phyloP scores from a whole-genome alignment of 257 asterid species.

The Penstemon barbatus region DNA sequence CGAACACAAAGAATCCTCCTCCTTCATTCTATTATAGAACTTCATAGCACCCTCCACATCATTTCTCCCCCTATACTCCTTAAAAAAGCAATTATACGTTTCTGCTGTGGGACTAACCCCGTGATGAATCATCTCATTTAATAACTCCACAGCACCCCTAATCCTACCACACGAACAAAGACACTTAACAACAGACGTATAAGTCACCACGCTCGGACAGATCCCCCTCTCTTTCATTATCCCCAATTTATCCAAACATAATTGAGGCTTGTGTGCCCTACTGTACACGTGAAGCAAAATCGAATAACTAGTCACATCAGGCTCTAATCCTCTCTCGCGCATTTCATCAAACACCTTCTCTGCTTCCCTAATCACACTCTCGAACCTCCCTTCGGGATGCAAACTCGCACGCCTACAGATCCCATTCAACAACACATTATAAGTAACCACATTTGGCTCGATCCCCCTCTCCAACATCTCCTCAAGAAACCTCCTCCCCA shows the following conservation, averaged over 20 bases:
- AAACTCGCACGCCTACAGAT: conserved; percentile 79
- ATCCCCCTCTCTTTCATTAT: conserved; percentile 72
- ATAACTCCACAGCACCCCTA: conserved; percentile 64
- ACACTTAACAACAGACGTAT: conserved; percentile 78
- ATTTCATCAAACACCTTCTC: conserved; percentile 68
- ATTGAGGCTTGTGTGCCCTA: conserved; percentile 80
- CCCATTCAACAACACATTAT: conserved; percentile 79
- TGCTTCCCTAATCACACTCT: conserved; percentile 67
- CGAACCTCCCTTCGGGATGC: conserved; percentile 76
- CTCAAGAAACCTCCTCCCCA: conserved; percentile 60
- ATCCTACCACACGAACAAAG: conserved; percentile 79
- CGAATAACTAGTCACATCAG: conserved; percentile 81
- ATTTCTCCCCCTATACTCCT: conserved; percentile 77
- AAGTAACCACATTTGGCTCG: conserved; percentile 69
- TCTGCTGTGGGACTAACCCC: conserved; percentile 71
- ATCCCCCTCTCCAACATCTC: conserved; percentile 79
- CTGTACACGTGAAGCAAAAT: conserved; percentile 78
- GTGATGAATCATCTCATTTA: conserved; percentile 56
- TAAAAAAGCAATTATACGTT: conserved; percentile 74
- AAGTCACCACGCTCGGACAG: conserved; percentile 62
- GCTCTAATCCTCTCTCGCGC: conserved; percentile 69
- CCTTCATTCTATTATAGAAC: conserved; percentile 68
- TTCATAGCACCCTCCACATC: conserved; percentile 70
- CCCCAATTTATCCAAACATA: conserved; percentile 70
- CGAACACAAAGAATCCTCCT: conserved; percentile 45